Evolutionary conservation across 441 rosid species (phyloP).

Genomic region (Syzygium malaccense): DNA sequence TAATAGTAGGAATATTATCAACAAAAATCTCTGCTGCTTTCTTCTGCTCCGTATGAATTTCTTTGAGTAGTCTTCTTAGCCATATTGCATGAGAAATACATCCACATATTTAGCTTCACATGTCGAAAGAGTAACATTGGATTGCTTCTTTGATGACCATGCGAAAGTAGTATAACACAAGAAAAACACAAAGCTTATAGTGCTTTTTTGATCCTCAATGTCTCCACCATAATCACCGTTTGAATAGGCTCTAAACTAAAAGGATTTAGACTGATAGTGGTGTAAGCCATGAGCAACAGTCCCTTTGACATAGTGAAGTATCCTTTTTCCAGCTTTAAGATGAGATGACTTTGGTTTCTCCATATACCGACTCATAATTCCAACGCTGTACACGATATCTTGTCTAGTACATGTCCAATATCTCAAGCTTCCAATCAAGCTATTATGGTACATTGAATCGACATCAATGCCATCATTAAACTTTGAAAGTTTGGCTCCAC

Average conservation of each 20-base stretch:
- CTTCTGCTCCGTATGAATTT: background rate
- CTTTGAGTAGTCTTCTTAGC: background rate
- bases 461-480: rapidly evolving
- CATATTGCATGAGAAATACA: background rate
- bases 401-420: background rate
- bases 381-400: background rate
- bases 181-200: background rate
- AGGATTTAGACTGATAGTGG: background rate
- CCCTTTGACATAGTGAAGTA: background rate
- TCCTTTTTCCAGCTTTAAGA: background rate
- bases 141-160: background rate
- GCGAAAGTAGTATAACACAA: rapidly evolving
- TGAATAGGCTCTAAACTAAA: background rate
- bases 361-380: background rate
- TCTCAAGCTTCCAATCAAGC: background rate
- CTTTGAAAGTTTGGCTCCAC: background rate
- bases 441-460: background rate
- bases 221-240: background rate
- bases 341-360: background rate
- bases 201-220: background rate
- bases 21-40: background rate
- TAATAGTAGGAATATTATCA: background rate
- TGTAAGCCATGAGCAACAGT: background rate
- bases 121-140: rapidly evolving
- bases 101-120: background rate